Conservation (phyloP, 768 basidiomycete species). For the Candolleomyces aberdarensis region DNA sequence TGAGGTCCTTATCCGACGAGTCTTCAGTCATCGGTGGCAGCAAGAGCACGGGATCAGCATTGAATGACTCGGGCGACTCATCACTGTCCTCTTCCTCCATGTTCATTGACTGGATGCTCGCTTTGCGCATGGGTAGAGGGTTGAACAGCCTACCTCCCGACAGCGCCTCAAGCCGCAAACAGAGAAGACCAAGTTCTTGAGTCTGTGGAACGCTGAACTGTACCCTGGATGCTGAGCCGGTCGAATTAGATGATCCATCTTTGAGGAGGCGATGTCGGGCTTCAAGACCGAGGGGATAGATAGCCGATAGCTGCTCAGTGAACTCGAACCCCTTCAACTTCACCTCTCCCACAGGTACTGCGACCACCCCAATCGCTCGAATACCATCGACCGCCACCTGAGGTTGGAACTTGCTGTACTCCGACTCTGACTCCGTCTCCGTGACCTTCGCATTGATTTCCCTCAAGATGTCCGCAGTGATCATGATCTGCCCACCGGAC, state of each 20-base stretch:
- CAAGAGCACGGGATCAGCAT: slow-evolving; percentile 59
- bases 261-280: slow-evolving; percentile 61
- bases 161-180: slow-evolving; percentile 78
- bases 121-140: slow-evolving; percentile 40
- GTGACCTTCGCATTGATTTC: slow-evolving; percentile 70
- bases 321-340: slow-evolving; percentile 94
- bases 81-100: slow-evolving; percentile 14
- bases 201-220: slow-evolving; percentile 74
- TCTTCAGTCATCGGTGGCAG: slow-evolving; percentile 69
- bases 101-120: slow-evolving; percentile 30
- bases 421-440: slow-evolving; percentile 54
- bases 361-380: slow-evolving; percentile 61
- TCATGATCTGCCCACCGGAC: slow-evolving; percentile 91
- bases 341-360: slow-evolving; percentile 81
- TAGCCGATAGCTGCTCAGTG: slow-evolving; percentile 79
- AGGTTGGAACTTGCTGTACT: slow-evolving; percentile 56
- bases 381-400: slow-evolving; percentile 71
- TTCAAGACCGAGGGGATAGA: slow-evolving; percentile 75
- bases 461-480: slow-evolving; percentile 80
- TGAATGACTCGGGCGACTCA: slow-evolving; percentile 26
- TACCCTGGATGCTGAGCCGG: slow-evolving; percentile 42
- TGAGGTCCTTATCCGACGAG: slow-evolving; percentile 69
- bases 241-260: slow-evolving; percentile 20
- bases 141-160: slow-evolving; percentile 61
- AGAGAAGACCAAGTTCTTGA: slow-evolving; percentile 66